A percentile compares a stretch with the other conserved stretches of the same genome.
Evolutionary conservation across 2,329 filamentous ascomycete genomes (phyloP).

Genomic region (Blastomyces parvus): DNA sequence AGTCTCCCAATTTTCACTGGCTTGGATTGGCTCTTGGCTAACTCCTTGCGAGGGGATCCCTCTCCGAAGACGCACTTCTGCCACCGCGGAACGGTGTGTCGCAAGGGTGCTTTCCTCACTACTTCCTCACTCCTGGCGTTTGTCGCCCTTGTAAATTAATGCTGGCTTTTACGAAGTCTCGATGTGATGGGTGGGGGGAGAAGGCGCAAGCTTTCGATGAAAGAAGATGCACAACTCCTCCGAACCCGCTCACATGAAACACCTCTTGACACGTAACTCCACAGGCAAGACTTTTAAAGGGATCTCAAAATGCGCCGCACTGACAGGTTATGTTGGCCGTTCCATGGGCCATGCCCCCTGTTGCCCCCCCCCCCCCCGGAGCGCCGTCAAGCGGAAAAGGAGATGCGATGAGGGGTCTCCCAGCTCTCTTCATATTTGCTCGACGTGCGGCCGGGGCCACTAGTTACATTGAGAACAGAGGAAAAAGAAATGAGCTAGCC

Average conservation of each 20-base stretch:
- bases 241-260: not conserved
- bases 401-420: not conserved
- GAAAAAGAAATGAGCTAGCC: slow-evolving; percentile 6
- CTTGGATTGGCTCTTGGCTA: not conserved
- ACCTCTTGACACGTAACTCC: not conserved
- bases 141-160: not conserved
- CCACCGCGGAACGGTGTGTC: not conserved
- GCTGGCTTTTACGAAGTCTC: not conserved
- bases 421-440: not conserved
- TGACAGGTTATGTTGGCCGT: not conserved
- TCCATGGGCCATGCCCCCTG: not conserved
- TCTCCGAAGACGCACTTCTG: not conserved
- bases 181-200: no score
- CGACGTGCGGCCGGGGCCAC: not conserved
- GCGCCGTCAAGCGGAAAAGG: not conserved
- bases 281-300: not conserved
- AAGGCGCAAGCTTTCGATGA: not conserved
- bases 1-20: not conserved
- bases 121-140: not conserved
- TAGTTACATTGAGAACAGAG: not conserved
- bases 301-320: not conserved
- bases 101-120: not conserved
- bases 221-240: not conserved
- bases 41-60: not conserved
- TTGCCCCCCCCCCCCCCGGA: not conserved